Conservation (phyloP, 441 rosid genomes). For the Adansonia rubrostipa region DNA sequence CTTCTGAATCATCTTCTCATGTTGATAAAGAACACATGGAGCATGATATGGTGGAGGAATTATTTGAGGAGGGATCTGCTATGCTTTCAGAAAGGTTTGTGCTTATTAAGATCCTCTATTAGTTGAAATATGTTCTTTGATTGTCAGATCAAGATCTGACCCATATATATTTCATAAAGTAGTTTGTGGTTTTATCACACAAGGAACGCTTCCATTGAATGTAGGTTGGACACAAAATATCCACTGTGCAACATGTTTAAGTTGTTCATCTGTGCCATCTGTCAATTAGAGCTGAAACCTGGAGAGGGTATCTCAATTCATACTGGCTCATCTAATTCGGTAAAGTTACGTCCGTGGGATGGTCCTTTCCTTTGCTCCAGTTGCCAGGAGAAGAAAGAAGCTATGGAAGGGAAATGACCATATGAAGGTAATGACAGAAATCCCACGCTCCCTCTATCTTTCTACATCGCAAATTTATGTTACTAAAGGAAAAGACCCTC, state of each 20-base stretch:
- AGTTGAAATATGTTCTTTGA: constrained; percentile 1
- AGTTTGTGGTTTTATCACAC: constrained; percentile 25
- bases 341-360: constrained; percentile 91
- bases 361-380: constrained; percentile 97
- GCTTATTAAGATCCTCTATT: constrained; percentile 32
- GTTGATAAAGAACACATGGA: constrained; percentile 61
- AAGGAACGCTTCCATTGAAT: constrained; percentile 27
- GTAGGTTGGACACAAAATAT: constrained; percentile 92
- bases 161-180: background rate
- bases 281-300: constrained; percentile 95
- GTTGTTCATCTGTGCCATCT: constrained; percentile 92
- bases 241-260: constrained; percentile 97
- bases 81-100: constrained; percentile 93
- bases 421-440: constrained; percentile 59
- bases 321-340: constrained; percentile 58
- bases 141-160: background rate
- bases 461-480: constrained; percentile 8
- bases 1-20: constrained; percentile 72
- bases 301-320: constrained; percentile 94
- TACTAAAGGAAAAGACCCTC: constrained; percentile 15
- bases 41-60: constrained; percentile 84
- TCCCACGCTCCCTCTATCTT: background rate
- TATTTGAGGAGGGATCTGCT: constrained; percentile 95
- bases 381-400: constrained; percentile 97
- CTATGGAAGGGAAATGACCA: constrained; percentile 94